These are phyloP conservation scores for Spinacia oleracea DNA, from an alignment of 179 eudicot species.

Conservation along the genomic window DNA sequence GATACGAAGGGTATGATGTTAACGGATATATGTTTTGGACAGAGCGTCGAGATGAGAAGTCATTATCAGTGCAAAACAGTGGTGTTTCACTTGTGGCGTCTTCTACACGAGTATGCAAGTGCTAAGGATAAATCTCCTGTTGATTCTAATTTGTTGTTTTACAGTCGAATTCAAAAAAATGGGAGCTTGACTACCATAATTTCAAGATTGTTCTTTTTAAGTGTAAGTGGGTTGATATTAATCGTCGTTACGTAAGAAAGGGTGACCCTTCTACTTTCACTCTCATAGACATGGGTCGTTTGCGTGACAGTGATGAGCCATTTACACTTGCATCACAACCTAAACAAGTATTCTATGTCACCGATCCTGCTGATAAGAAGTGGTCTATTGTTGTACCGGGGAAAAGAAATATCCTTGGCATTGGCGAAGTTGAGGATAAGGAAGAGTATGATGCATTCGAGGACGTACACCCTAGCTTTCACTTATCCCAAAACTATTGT, in stretches of 20 bases:
- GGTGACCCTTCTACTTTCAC: not conserved
- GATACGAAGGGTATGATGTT: not conserved
- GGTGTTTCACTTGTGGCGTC: not conserved
- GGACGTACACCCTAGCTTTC: not conserved
- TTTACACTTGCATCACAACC: too few relatives aligned
- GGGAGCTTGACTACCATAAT: not conserved
- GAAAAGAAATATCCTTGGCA: not conserved
- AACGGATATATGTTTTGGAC: not conserved
- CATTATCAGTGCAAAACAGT: not conserved
- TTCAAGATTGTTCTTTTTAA: not conserved
- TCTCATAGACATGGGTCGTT: too few relatives aligned
- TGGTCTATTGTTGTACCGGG: not conserved
- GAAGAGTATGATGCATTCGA: not conserved
- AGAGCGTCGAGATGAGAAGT: not conserved
- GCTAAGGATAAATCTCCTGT: not conserved
- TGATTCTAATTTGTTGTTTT: not conserved
- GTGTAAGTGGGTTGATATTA: not conserved
- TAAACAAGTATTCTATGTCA: not conserved
- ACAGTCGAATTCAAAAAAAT: not conserved
- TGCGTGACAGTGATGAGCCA: too few relatives aligned
- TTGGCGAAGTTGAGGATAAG: not conserved
- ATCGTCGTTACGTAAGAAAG: not conserved
- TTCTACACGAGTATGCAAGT: not conserved
- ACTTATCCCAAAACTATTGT: not conserved
- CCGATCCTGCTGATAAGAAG: not conserved